These are phyloP conservation scores for Leccinum longicurvipes DNA, from an alignment of 768 basidiomycete species.

Conservation along the genomic window DNA sequence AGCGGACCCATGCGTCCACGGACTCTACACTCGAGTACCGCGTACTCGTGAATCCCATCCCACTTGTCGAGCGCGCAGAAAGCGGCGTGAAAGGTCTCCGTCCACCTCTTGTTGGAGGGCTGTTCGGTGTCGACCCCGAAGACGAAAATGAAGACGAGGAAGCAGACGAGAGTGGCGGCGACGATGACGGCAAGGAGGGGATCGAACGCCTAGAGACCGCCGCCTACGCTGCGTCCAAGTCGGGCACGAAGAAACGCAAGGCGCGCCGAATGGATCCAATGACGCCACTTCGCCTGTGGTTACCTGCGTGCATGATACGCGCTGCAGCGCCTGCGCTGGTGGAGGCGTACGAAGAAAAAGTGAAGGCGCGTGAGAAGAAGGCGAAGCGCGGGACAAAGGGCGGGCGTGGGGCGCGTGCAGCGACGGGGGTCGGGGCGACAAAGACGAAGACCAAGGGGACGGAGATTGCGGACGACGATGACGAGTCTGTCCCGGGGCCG, in stretches of 20 bases:
- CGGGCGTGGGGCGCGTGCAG: conserved; percentile 1
- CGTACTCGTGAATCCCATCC: conserved; percentile 66
- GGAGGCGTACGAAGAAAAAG: conserved; percentile 58
- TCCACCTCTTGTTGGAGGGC: conserved; percentile 37
- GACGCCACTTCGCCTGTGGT: conserved; percentile 69
- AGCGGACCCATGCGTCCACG: conserved; percentile 65
- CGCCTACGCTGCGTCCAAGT: conserved; percentile 19
- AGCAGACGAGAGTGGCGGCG: conserved; percentile 44
- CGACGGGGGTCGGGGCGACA: background rate
- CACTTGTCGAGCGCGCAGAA: conserved; percentile 62
- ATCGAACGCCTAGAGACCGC: conserved; percentile 27
- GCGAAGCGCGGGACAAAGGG: conserved; percentile 22
- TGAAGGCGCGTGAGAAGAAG: conserved; percentile 46
- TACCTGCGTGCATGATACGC: conserved; percentile 75
- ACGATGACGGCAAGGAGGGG: conserved; percentile 17
- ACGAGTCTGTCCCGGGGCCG: background rate
- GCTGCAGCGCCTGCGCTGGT: conserved; percentile 66
- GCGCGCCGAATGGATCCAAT: conserved; percentile 37
- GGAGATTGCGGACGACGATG: background rate
- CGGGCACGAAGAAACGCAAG: conserved; percentile 21
- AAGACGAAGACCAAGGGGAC: conserved; percentile 2
- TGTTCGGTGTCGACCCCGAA: conserved; percentile 41
- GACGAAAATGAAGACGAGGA: conserved; percentile 46
- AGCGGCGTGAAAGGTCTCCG: conserved; percentile 65
- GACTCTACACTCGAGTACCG: conserved; percentile 77